Percentiles rank a stretch among this genome's conserved stretches.
Conservation (phyloP, 2,329 filamentous ascomycete species). For the Trichoderma sp. region DNA sequence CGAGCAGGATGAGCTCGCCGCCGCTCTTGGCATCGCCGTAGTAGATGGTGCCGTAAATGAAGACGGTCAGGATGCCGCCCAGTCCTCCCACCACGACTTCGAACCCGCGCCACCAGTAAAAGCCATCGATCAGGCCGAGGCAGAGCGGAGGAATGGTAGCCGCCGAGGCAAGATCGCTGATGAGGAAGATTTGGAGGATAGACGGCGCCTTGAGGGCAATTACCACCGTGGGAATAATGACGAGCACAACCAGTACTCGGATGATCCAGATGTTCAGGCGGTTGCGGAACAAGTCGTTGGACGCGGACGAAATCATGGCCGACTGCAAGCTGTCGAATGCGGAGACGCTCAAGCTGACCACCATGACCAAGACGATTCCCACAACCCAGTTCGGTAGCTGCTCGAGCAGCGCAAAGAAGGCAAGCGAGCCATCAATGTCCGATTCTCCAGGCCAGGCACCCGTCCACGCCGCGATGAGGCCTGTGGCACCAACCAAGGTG, state of each 20-base stretch:
- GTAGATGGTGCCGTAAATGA: conserved; percentile 79
- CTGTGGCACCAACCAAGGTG: conserved; percentile 70
- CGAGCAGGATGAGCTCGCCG: conserved; percentile 68
- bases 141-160: conserved; percentile 73
- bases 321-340: conserved; percentile 81
- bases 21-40: conserved; percentile 67
- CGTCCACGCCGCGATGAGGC: conserved; percentile 77
- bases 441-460: conserved; percentile 66
- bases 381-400: conserved; percentile 79
- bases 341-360: conserved; percentile 72
- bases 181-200: conserved; percentile 79
- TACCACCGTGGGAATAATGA: conserved; percentile 74
- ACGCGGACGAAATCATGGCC: conserved; percentile 81
- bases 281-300: conserved; percentile 84
- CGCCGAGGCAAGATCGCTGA: conserved; percentile 77
- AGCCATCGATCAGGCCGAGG: conserved; percentile 67
- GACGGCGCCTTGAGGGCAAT: conserved; percentile 73
- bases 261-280: conserved; percentile 74
- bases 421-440: conserved; percentile 57
- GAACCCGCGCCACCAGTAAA: conserved; percentile 78
- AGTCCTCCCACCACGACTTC: conserved; percentile 78
- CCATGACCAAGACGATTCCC: conserved; percentile 79
- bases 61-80: conserved; percentile 76
- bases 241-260: conserved; percentile 65
- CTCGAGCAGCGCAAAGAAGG: conserved; percentile 74